Evolutionary conservation across 116 monocot species (phyloP), one percentile per base, ranked within the genome.

Genomic region (Zostera marina): DNA sequence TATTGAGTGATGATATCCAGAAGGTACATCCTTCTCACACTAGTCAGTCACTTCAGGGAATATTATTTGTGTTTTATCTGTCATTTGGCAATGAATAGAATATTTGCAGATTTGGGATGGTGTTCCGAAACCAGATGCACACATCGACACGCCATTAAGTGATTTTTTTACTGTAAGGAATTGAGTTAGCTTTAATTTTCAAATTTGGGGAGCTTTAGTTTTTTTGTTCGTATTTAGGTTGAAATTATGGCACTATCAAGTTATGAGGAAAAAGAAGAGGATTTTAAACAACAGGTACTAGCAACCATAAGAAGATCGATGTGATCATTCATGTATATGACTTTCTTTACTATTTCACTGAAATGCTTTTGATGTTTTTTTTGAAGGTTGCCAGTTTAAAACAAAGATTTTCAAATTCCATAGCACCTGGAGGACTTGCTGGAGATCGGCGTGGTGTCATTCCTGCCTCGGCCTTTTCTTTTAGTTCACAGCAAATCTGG

Each of bases 1-100:
- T 89, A 70, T 72, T 98, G 43, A 85, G 90, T 63, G 98, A 86
- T 79, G 98, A 98, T 73, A 81, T 98, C 63, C 90, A 98, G 12
- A 98, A 98, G 89, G 96, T 83, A 57, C 22, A 21, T 38, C 0
- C 32, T 40, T 40, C 22, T 20, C 20, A 51, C 20, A 10, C 20
- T 47, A 17, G 9, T 51, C 54, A 55, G 20, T 55, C 24, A 23
- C 10, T 55, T 16, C 49, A 17, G 16, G 49, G 16, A 2, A 21
- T 19, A 2, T 0, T 51, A 12, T 5, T 51, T 16, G 9, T 51
- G 49, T 7, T 51, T 47, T 51, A 51, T 51, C 49, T 55, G 9
- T 23, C 22, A 55, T 24, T 55, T 23, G 13, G 13, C 32, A 3
- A 25, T 3, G 38, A 22, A 24, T 55, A 4, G n/a, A 10, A 48